Percentiles rank a stretch among this genome's conserved stretches.
These are phyloP conservation scores for Stellera chamaejasme DNA, from an alignment of 345 rosid species.

Conservation along the genomic window DNA sequence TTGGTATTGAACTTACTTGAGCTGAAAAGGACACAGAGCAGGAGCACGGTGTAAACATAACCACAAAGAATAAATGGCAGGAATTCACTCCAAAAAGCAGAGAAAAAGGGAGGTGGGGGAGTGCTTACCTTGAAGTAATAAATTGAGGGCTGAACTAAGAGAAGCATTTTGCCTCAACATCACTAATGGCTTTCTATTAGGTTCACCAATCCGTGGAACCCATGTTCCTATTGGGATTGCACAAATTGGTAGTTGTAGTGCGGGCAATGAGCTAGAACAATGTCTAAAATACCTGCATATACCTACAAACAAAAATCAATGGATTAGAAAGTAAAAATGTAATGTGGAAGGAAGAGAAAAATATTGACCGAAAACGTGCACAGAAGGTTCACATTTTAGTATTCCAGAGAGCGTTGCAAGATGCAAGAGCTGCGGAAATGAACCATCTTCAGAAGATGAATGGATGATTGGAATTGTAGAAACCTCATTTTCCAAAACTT, in stretches of 20 bases:
- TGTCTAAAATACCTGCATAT: constrained; percentile 48
- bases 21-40: constrained; percentile 28
- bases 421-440: constrained; percentile 51
- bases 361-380: constrained; percentile 3
- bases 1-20: constrained; percentile 53
- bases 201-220: constrained; percentile 49
- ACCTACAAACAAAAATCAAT: constrained; percentile 28
- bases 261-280: constrained; percentile 35
- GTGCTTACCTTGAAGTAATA: constrained; percentile 54
- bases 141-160: constrained; percentile 51
- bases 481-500: constrained; percentile 39
- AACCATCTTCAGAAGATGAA: constrained; percentile 45
- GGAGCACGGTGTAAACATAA: constrained; percentile 6
- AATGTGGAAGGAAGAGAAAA: constrained; percentile 13
- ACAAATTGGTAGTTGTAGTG: constrained; percentile 39
- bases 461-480: constrained; percentile 42
- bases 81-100: background rate
- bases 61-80: background rate
- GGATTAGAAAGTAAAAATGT: constrained; percentile 15
- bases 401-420: constrained; percentile 42
- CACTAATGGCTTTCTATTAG: constrained; percentile 39
- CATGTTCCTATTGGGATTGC: constrained; percentile 46
- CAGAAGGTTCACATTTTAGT: constrained; percentile 37
- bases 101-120: background rate
- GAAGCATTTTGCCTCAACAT: constrained; percentile 55